Percentiles rank a stretch among this genome's conserved stretches.
Evolutionary conservation across 306 rosid species (phyloP).

Genomic region (Hylodesmum podocarpum): DNA sequence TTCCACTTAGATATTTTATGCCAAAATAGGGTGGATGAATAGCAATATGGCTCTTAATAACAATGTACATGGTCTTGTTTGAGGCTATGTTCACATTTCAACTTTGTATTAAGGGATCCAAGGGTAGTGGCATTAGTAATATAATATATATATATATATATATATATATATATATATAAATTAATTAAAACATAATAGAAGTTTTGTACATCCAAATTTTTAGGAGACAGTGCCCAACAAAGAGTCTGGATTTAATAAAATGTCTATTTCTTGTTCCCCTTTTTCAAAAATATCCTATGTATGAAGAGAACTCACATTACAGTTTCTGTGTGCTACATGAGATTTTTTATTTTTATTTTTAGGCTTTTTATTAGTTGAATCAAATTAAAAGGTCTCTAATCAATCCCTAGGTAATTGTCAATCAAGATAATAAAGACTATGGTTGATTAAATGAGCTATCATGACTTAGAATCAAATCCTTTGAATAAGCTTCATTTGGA

Average conservation of each 20-base stretch:
- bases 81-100: not conserved
- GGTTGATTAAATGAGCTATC: not conserved
- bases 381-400: not conserved
- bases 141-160: too few relatives aligned
- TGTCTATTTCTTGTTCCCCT: not conserved
- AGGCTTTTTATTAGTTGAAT: not conserved
- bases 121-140: too few relatives aligned
- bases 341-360: not conserved
- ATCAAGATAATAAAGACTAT: not conserved
- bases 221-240: constrained; percentile 4
- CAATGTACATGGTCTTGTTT: not conserved
- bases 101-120: not conserved
- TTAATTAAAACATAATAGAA: not conserved
- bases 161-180: too few relatives aligned
- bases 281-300: not conserved
- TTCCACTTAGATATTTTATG: too few relatives aligned
- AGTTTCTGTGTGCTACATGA: not conserved
- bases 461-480: not conserved
- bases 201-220: not conserved
- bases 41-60: not conserved
- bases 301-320: not conserved
- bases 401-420: not conserved
- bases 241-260: not conserved
- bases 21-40: too few relatives aligned
- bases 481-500: not conserved